Conservation (phyloP, 176 grass and related monocot genomes). For the Juncus inflexus region DNA sequence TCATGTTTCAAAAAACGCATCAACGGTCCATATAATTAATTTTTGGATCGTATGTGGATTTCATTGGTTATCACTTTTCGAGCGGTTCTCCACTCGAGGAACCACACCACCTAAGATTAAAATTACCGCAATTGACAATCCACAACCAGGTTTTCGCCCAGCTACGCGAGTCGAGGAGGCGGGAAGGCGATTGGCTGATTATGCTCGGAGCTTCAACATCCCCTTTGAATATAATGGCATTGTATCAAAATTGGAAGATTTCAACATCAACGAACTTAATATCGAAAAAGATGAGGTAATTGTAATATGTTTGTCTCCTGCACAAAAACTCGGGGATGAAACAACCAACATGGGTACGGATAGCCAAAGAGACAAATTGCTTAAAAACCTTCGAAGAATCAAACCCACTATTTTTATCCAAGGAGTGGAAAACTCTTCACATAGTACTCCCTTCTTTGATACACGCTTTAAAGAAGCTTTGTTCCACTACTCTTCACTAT, state of each 20-base stretch:
- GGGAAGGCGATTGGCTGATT: constrained; percentile 33
- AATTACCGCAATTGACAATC: constrained; percentile 37
- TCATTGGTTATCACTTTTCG: constrained; percentile 40
- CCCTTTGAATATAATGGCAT: constrained; percentile 45
- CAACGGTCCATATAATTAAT: constrained; percentile 41
- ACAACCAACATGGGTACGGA: constrained; percentile 13
- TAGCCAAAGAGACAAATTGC: constrained; percentile 33
- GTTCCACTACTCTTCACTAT: constrained; percentile 43
- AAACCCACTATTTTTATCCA: constrained; percentile 37
- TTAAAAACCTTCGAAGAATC: constrained; percentile 37
- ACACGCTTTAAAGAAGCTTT: constrained; percentile 34
- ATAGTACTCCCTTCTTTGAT: constrained; percentile 39
- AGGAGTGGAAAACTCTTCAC: constrained; percentile 32
- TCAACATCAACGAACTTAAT: background rate
- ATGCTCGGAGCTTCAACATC: constrained; percentile 29
- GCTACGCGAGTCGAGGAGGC: constrained; percentile 31
- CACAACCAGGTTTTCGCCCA: constrained; percentile 39
- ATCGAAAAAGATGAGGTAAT: too few species aligned
- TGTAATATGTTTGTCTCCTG: background rate
- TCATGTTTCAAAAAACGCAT: constrained; percentile 21
- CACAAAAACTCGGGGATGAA: constrained; percentile 34
- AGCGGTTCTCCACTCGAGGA: constrained; percentile 20
- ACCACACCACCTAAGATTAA: constrained; percentile 28
- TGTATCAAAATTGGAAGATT: constrained; percentile 32
- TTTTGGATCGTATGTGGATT: constrained; percentile 42